These are phyloP conservation scores for Cyamopsis tetragonoloba DNA, from an alignment of 306 rosid species.

Conservation along the genomic window DNA sequence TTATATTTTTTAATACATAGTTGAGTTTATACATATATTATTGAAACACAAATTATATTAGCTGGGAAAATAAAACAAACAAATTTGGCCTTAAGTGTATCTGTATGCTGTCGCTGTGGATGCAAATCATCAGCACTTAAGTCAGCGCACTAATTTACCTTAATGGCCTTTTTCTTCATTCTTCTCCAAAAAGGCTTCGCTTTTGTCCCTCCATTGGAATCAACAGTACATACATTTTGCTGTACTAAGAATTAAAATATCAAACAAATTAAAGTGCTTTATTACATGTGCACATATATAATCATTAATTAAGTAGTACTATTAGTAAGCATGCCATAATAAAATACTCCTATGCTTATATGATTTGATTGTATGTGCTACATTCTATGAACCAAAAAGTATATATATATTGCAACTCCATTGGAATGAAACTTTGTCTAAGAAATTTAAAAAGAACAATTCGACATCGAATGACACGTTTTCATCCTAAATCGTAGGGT, in stretches of 20 bases:
- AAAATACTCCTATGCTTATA: background rate
- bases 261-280: conserved; percentile 23
- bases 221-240: background rate
- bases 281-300: conserved; percentile 19
- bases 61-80: too few relatives aligned
- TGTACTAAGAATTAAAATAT: background rate
- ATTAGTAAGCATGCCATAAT: conserved; percentile 2
- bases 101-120: background rate
- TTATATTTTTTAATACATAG: too few relatives aligned
- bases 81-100: too few relatives aligned
- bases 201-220: conserved; percentile 8
- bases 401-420: conserved; percentile 7
- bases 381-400: conserved; percentile 32
- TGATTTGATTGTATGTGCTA: too few relatives aligned
- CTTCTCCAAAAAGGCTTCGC: background rate
- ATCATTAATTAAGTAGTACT: conserved; percentile 24
- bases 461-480: conserved; percentile 30
- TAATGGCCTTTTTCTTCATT: background rate
- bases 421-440: conserved; percentile 7
- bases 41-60: too few relatives aligned
- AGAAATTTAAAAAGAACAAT: background rate
- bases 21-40: too few relatives aligned
- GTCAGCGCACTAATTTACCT: conserved; percentile 33
- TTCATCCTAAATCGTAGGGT: too few relatives aligned
- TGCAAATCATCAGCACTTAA: conserved; percentile 33